A percentile compares a stretch with the other conserved stretches of the same genome.
These are phyloP conservation scores for Rhodotorula mucilaginosa DNA, from an alignment of 1,284 basidiomycete species.

Conservation along the genomic window DNA sequence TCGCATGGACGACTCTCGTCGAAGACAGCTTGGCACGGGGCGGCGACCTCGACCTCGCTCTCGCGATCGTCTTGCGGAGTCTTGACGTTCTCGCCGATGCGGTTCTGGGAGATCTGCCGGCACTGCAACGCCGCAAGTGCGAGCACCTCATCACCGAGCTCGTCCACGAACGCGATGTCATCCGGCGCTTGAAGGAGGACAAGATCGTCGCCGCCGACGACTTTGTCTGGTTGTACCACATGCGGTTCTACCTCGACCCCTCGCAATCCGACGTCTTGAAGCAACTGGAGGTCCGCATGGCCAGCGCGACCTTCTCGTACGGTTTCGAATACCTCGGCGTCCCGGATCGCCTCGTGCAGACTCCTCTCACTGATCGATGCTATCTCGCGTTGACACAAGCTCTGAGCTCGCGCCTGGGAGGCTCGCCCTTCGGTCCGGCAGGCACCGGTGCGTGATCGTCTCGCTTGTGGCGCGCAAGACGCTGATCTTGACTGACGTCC, in stretches of 20 bases:
- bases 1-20: conserved; percentile 86
- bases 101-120: conserved; percentile 81
- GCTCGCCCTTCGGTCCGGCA: conserved; percentile 95
- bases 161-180: conserved; percentile 95
- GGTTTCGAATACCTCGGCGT: conserved; percentile 99
- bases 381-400: conserved; percentile 97
- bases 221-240: conserved; percentile 95
- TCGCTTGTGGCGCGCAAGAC: conserved; percentile 3
- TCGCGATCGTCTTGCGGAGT: conserved; percentile 74
- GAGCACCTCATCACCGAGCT: conserved; percentile 99
- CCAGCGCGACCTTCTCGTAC: conserved; percentile 91
- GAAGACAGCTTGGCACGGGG: conserved; percentile 67
- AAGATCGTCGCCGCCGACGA: conserved; percentile 64
- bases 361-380: conserved; percentile 94
- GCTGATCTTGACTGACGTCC: conserved; percentile 13
- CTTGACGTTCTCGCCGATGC: conserved; percentile 93
- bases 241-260: conserved; percentile 92
- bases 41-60: conserved; percentile 61
- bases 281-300: conserved; percentile 68
- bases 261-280: conserved; percentile 70
- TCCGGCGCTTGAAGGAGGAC: conserved; percentile 71
- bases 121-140: conserved; percentile 91
- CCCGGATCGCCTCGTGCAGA: conserved; percentile 94
- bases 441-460: conserved; percentile 69
- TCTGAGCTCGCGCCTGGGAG: conserved; percentile 88